Percentiles rank a stretch among this genome's conserved stretches.
Conservation (phyloP, 768 basidiomycete species). For the Boletus sensibilis region DNA sequence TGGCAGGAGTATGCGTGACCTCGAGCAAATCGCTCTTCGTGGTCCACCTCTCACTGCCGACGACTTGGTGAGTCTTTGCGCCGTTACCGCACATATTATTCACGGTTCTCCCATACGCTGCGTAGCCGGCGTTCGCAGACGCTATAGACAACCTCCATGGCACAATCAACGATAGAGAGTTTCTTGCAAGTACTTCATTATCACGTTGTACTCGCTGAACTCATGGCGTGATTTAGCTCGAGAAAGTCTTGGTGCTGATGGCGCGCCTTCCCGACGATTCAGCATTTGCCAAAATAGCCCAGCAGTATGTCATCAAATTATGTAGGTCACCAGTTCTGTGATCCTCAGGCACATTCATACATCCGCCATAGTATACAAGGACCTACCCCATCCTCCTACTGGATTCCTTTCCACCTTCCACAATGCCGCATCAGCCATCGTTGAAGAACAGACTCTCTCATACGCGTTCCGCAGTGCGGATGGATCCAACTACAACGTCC, state of each 20-base stretch:
- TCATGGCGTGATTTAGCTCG: constrained; percentile 47
- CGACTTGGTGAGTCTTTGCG: constrained; percentile 29
- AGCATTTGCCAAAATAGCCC: constrained; percentile 36
- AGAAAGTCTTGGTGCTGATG: constrained; percentile 60
- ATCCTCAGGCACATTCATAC: background rate
- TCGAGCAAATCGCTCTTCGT: constrained; percentile 29
- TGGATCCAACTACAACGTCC: constrained; percentile 59
- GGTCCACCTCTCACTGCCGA: constrained; percentile 24
- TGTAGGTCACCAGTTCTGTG: constrained; percentile 44
- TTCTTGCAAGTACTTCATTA: constrained; percentile 46
- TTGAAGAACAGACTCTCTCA: constrained; percentile 21
- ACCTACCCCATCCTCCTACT: constrained; percentile 73
- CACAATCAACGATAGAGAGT: constrained; percentile 54
- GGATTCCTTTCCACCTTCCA: constrained; percentile 43
- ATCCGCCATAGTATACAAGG: constrained; percentile 60
- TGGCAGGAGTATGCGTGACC: constrained; percentile 22
- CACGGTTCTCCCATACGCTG: background rate
- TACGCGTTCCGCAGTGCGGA: constrained; percentile 61
- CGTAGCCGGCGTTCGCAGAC: constrained; percentile 50
- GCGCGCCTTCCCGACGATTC: constrained; percentile 43
- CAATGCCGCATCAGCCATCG: background rate
- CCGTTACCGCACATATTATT: background rate
- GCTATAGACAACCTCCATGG: constrained; percentile 44
- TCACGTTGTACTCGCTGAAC: background rate
- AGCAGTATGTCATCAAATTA: constrained; percentile 51